Conservation (phyloP, 345 rosid species). For the Eucalyptus regnans region DNA sequence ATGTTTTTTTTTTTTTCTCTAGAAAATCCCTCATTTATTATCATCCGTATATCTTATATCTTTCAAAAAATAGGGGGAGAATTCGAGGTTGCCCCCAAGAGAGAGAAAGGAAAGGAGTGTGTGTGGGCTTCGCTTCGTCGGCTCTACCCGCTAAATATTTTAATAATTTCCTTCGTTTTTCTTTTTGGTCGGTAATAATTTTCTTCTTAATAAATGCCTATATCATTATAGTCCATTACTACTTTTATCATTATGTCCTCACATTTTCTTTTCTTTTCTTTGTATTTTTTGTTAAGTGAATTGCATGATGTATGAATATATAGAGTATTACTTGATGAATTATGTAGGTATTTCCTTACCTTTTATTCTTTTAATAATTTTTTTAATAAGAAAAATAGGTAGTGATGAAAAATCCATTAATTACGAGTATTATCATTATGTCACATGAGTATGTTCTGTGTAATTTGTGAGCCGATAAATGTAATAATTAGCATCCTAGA, state of each 20-base stretch:
- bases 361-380: neutral
- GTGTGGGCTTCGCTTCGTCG: neutral
- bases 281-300: neutral
- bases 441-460: neutral
- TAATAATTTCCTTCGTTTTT: neutral
- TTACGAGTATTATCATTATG: neutral
- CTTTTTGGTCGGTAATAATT: neutral
- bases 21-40: neutral
- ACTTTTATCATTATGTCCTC: neutral
- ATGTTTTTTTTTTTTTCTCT: neutral
- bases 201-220: neutral
- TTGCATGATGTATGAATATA: neutral
- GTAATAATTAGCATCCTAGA: neutral
- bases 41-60: neutral
- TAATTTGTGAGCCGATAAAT: neutral
- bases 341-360: neutral
- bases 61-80: neutral
- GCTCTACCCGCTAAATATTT: neutral
- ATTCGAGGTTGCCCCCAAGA: neutral
- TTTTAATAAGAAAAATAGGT: neutral
- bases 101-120: neutral
- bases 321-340: neutral
- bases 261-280: neutral
- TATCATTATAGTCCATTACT: neutral
- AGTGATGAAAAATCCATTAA: neutral